Percentiles rank a stretch among this genome's conserved stretches.
These are phyloP conservation scores for Hyphopichia burtonii DNA, from an alignment of 1,139 yeast genomes.

Conservation along the genomic window DNA sequence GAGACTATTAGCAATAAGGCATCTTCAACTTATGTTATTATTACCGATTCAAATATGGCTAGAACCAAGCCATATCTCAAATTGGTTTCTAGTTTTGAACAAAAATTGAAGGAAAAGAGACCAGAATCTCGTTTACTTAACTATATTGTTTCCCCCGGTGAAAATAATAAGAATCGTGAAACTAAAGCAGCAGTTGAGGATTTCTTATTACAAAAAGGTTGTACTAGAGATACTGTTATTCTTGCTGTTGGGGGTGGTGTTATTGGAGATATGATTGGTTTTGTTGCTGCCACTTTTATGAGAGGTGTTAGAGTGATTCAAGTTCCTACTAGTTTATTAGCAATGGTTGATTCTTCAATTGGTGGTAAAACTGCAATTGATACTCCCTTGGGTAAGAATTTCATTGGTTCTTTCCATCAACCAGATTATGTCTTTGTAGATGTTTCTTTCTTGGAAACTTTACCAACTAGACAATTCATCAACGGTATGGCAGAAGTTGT, in stretches of 20 bases:
- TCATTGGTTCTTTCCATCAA: slow-evolving; percentile 97
- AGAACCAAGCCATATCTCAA: slow-evolving; percentile 59
- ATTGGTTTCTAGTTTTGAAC: slow-evolving; percentile 34
- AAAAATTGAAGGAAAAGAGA: slow-evolving; percentile 22
- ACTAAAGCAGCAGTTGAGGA: slow-evolving; percentile 96
- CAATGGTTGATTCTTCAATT: slow-evolving; percentile 98
- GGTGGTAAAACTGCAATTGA: slow-evolving; percentile 99
- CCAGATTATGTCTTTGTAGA: slow-evolving; percentile 89
- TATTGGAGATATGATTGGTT: slow-evolving; percentile 99
- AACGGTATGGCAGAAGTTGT: slow-evolving; percentile 99
- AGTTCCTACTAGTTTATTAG: slow-evolving; percentile 86
- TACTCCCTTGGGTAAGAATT: slow-evolving; percentile 95
- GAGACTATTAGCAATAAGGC: slow-evolving; percentile 62
- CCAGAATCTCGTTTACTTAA: slow-evolving; percentile 65
- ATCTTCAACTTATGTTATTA: slow-evolving; percentile 88
- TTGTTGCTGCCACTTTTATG: slow-evolving; percentile 98
- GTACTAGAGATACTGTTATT: slow-evolving; percentile 94
- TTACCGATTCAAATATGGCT: slow-evolving; percentile 83
- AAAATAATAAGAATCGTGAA: slow-evolving; percentile 80
- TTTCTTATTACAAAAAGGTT: slow-evolving; percentile 76
- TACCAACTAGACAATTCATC: slow-evolving; percentile 91
- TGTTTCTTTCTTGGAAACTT: slow-evolving; percentile 78
- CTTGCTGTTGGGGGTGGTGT: slow-evolving; percentile 98
- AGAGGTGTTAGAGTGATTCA: slow-evolving; percentile 95
- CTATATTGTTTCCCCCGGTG: slow-evolving; percentile 89